Conservation (phyloP, 768 basidiomycete genomes). For the Mycena epipterygia region DNA sequence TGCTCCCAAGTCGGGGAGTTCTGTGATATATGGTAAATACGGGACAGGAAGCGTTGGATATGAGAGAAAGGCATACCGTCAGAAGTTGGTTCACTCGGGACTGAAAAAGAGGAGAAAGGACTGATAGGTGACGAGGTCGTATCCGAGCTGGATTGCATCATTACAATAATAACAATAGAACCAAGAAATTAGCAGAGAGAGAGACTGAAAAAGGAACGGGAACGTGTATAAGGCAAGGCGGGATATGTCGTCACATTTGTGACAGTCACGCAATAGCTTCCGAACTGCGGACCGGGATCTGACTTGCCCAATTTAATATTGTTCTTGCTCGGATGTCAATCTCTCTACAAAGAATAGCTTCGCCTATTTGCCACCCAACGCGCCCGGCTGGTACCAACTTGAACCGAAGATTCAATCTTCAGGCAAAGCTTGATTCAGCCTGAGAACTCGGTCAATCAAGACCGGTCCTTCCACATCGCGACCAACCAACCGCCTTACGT, state of each 20-base stretch:
- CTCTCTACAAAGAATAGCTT: no score
- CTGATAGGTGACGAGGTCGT: constrained; percentile 43
- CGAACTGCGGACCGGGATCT: not conserved
- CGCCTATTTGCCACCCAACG: no score
- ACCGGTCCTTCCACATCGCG: no score
- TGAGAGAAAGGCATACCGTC: constrained; percentile 46
- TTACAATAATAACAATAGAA: constrained; percentile 30
- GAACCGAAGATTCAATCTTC: no score
- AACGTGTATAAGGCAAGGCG: constrained; percentile 28
- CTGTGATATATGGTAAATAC: constrained; percentile 46
- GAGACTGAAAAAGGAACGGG: constrained; percentile 5
- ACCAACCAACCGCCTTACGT: no score
- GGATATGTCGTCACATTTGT: not conserved
- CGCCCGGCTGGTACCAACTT: no score
- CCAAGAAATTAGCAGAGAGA: constrained; percentile 11
- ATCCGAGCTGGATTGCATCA: constrained; percentile 41
- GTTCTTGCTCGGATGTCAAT: no score
- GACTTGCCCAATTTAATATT: no score
- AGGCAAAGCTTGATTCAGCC: no score
- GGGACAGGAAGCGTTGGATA: not conserved
- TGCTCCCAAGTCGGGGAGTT: constrained; percentile 70
- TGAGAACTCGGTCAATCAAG: no score
- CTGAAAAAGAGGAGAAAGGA: constrained; percentile 55
- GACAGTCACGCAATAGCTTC: no score
- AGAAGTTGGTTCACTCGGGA: constrained; percentile 53